A percentile compares a stretch with the other conserved stretches of the same genome.
Evolutionary conservation across 805 yeast genomes (phyloP).

Genomic region (Candida piceae): DNA sequence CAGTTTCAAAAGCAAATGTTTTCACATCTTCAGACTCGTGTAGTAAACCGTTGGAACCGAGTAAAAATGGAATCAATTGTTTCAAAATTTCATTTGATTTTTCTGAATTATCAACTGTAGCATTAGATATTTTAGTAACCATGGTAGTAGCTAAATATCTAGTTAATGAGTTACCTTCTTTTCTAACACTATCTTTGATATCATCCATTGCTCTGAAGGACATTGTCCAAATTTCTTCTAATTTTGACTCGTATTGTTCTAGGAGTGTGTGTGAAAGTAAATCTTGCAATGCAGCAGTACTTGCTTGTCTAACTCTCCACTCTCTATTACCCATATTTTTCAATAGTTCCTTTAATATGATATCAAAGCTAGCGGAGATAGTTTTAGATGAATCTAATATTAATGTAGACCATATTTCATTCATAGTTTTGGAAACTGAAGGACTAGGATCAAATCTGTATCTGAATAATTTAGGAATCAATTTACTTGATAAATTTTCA

Average conservation of each 20-base stretch:
- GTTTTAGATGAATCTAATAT: conserved; percentile 51
- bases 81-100: conserved; percentile 45
- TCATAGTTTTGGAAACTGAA: conserved; percentile 76
- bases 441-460: conserved; percentile 81
- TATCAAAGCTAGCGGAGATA: conserved; percentile 47
- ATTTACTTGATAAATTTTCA: conserved; percentile 45
- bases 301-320: conserved; percentile 92
- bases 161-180: conserved; percentile 69
- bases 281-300: conserved; percentile 66
- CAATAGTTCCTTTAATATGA: conserved; percentile 61
- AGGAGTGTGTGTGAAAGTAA: conserved; percentile 58
- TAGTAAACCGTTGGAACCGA: conserved; percentile 73
- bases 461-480: conserved; percentile 79
- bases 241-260: conserved; percentile 42
- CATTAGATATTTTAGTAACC: conserved; percentile 50
- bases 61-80: conserved; percentile 68
- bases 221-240: conserved; percentile 80
- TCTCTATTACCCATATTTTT: conserved; percentile 72
- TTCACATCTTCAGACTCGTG: conserved; percentile 85
- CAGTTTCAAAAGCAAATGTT: conserved; percentile 65
- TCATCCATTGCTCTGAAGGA: conserved; percentile 89
- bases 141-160: conserved; percentile 59
- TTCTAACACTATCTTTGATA: conserved; percentile 87
- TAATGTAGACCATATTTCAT: conserved; percentile 77
- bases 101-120: conserved; percentile 29